Evolutionary conservation across 164 flowering plant genomes (phyloP).

Genomic region (Vitis rotundifolia): DNA sequence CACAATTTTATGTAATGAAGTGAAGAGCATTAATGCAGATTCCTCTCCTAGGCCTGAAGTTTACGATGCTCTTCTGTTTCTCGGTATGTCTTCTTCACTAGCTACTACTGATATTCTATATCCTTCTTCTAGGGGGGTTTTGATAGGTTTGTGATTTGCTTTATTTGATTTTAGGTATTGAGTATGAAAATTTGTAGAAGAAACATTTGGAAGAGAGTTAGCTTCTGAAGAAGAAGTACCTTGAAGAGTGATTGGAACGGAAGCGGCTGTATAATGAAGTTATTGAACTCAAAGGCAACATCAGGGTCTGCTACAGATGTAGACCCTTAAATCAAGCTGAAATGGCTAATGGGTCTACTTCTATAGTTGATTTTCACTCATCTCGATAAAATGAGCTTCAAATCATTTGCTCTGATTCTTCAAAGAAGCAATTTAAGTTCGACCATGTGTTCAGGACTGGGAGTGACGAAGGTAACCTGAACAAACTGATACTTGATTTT

Average conservation of each 20-base stretch:
- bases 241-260: constrained; percentile 58
- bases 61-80: constrained; percentile 34
- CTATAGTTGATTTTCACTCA: constrained; percentile 64
- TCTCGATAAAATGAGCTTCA: constrained; percentile 67
- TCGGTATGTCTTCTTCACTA: constrained; percentile 42
- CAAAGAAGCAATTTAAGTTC: constrained; percentile 76
- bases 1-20: constrained; percentile 39
- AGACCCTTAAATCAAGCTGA: constrained; percentile 71
- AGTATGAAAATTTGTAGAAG: constrained; percentile 50
- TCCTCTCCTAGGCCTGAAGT: constrained; percentile 47
- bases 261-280: constrained; percentile 87
- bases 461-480: constrained; percentile 67
- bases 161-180: constrained; percentile 40
- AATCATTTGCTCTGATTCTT: constrained; percentile 57
- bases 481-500: too few species aligned
- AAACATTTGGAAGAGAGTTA: constrained; percentile 22
- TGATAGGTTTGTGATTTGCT: too few species aligned
- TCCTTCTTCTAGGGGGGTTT: neutral
- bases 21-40: constrained; percentile 37
- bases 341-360: constrained; percentile 43
- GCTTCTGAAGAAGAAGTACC: neutral
- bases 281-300: constrained; percentile 86
- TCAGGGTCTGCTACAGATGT: constrained; percentile 89
- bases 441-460: constrained; percentile 77
- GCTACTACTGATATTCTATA: neutral